Evolutionary conservation across 371 early-diverging fungal species (phyloP), one percentile per base, ranked within the genome.

Genomic region (Syncephalastrum monosporum): DNA sequence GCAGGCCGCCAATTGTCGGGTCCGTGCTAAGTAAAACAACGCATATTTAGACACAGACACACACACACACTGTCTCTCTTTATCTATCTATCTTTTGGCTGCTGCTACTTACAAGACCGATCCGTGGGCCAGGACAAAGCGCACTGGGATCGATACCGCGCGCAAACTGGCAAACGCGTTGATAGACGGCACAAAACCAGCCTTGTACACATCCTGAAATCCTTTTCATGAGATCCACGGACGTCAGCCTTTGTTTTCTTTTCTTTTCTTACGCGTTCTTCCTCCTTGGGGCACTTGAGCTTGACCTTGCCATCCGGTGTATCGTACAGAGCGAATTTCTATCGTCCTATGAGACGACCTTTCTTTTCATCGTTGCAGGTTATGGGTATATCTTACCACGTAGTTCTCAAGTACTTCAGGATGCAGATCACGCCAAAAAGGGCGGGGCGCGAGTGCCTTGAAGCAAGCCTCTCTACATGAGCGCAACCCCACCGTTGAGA

Each of bases 291-390:
- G 25, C 77, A 76, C 48, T 76, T 76, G 17, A 76, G 47, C 23
- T 69, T 73, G 8, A 76, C 59, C 1, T 66, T 71, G 3, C 77
- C 77, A 12, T 73, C 56, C 12, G 68, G 57, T 7, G 71, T 63
- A 14, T 76, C 61, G 47, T 76, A 76, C 43, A 71, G 41, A 1
- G 67, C 77, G 48, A 69, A 69, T 19, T 61, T 50, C 72, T 72
- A 56, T 21, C 10, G 4, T 15, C 8, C 41, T 13, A 25, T 52
- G 5, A 52, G 24, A 14, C 13, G 21, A 3, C 6, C 16, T 52
- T 5, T 13, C 33, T 16, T 16, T 41, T 16, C 21, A 21, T 21
- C 21, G 21, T 21, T 2, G 1, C 3, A 12, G n/a, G 19, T 15
- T 24, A 5, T 12, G 27, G 27, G 5, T 19, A 24, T 25, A 14